Evolutionary conservation across 208 protist genomes (phyloP), one percentile per base, ranked within the genome.

Genomic region (Trypanosoma avium): DNA sequence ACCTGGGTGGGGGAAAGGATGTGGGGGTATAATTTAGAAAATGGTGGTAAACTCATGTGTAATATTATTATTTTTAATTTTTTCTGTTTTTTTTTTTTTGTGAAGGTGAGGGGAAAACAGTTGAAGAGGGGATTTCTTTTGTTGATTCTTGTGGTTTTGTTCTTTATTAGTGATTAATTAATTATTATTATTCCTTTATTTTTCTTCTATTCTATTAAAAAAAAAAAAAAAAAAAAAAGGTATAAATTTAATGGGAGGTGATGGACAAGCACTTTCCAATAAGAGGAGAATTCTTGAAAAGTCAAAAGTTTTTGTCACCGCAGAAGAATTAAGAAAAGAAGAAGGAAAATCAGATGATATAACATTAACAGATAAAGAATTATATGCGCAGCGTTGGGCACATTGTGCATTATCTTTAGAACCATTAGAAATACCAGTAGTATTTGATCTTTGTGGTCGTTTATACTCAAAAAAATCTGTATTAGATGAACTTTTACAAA

Each of bases 241-340:
- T n/a, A 42, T 42, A 42, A 42, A 22, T 0, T 42, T 27, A 61
- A 69, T 94, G 88, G 88, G 88, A 38, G 88, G 88, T 8, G 88
- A 94, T 74, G 88, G 88, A 0, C 88, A 94, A 45, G 80, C 82
- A 15, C 59, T 92, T 47, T 52, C 71, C n/a, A 94, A 94, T 63
- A 94, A 92, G 43, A 73, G 84, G 9, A 81, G 56, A 22, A 60
- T 92, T 26, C 62, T 94, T 1, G 67, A 81, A 13, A 81, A 81
- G 35, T 72, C 74, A 7, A 77, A 64, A 30, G 63, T 66, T 17
- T 94, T 84, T 63, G 46, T 75, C 24, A 81, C 61, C 4, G 42
- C 65, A 1, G 24, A 59, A 9, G 58, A 84, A 30, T 52, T 75
- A 2, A 40, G 30, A 33, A 73, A 69, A 17, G 48, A 36, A 22